Percentiles rank a stretch among this genome's conserved stretches.
phyloP scores from a whole-genome alignment of 176 grass and related monocot species.

The Cenchrus purpureus region DNA sequence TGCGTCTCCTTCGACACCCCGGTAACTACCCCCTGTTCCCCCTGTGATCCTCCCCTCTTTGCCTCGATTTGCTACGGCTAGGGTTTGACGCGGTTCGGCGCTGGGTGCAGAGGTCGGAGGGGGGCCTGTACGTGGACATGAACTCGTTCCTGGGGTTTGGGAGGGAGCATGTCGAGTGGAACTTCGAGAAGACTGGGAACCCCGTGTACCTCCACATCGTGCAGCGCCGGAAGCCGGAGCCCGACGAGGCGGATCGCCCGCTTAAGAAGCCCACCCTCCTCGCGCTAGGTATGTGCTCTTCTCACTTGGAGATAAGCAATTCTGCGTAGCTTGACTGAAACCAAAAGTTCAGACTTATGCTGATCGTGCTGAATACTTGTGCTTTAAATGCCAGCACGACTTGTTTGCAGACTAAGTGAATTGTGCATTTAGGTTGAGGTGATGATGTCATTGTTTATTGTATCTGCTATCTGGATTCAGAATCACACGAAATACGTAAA shows the following conservation, averaged over 20 bases:
- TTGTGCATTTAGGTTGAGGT: neutral
- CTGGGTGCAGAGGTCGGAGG: conserved; percentile 66
- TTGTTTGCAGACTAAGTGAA: neutral
- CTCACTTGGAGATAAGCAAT: neutral
- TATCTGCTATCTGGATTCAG: neutral
- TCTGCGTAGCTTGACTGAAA: neutral
- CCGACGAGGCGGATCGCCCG: conserved; percentile 80
- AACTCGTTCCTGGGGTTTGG: conserved; percentile 89
- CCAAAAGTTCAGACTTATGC: neutral
- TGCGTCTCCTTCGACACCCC: conserved; percentile 95
- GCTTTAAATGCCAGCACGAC: neutral
- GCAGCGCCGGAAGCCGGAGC: conserved; percentile 63
- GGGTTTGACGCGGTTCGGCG: conserved; percentile 19
- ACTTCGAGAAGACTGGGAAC: conserved; percentile 81
- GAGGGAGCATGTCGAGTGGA: conserved; percentile 82
- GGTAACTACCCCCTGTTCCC: conserved; percentile 29
- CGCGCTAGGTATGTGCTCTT: conserved; percentile 69
- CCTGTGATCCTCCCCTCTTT: neutral
- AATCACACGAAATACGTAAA: neutral
- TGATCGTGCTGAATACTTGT: neutral
- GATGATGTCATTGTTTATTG: neutral
- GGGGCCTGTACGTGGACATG: conserved; percentile 84
- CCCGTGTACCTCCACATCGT: conserved; percentile 93
- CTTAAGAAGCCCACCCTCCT: conserved; percentile 93
- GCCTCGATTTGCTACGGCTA: conserved; percentile 26